These are phyloP conservation scores for Hymenoscyphus fructigenus DNA, from an alignment of 2,329 filamentous ascomycete species.

Conservation along the genomic window DNA sequence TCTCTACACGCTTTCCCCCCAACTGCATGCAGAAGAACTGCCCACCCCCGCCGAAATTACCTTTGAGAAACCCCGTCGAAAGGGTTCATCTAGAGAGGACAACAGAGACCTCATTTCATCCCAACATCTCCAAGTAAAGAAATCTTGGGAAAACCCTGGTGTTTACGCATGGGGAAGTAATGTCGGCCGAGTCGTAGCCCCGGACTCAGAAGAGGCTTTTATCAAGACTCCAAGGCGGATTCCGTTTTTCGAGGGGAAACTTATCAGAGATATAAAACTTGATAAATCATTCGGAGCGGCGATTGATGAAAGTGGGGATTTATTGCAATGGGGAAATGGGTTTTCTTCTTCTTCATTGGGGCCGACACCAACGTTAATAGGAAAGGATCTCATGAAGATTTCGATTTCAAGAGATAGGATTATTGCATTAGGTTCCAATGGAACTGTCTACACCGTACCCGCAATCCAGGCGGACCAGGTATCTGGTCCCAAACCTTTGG, in stretches of 20 bases:
- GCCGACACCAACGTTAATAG: slow-evolving; percentile 71
- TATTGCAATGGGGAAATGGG: slow-evolving; percentile 86
- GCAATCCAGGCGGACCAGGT: slow-evolving; percentile 71
- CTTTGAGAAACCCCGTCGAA: slow-evolving; percentile 65
- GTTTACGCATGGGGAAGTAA: slow-evolving; percentile 96
- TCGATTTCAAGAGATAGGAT: slow-evolving; percentile 80
- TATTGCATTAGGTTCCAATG: slow-evolving; percentile 71
- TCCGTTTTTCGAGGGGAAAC: slow-evolving; percentile 76
- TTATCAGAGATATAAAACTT: slow-evolving; percentile 85
- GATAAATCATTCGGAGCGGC: slow-evolving; percentile 81
- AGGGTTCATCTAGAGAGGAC: slow-evolving; percentile 64
- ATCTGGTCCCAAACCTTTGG: slow-evolving; percentile 60
- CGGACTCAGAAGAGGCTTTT: slow-evolving; percentile 71
- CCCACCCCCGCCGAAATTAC: slow-evolving; percentile 51
- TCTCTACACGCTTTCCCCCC: slow-evolving; percentile 30
- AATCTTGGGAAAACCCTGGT: slow-evolving; percentile 78
- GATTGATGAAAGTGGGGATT: slow-evolving; percentile 80
- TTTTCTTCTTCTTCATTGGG: slow-evolving; percentile 64
- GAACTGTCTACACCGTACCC: slow-evolving; percentile 82
- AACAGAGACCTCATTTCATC: slow-evolving; percentile 75
- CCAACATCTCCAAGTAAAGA: slow-evolving; percentile 84
- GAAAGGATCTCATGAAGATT: slow-evolving; percentile 77
- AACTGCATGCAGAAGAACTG: slow-evolving; percentile 32
- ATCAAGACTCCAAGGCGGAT: slow-evolving; percentile 81
- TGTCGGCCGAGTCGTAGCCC: slow-evolving; percentile 77